phyloP scores from a whole-genome alignment of 108 stramenopile species.

The Nitzschia palea region DNA sequence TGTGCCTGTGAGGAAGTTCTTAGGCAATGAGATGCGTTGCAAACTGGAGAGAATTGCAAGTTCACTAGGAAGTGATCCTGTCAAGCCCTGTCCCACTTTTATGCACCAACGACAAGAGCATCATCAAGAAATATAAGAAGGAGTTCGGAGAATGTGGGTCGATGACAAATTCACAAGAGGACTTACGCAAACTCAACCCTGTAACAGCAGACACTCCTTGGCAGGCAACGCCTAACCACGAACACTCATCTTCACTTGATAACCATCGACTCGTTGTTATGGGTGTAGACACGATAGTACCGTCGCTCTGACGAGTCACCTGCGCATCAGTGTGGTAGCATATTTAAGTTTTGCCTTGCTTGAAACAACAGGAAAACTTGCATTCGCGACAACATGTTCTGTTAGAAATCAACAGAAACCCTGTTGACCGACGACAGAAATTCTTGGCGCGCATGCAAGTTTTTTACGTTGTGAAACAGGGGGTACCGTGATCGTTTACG shows the following conservation, averaged over 20 bases:
- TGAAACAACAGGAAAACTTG: too few relatives aligned
- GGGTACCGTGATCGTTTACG: conserved; percentile 7
- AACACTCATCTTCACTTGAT: conserved; percentile 27
- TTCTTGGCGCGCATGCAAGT: conserved; percentile 39
- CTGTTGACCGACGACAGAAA: too few relatives aligned
- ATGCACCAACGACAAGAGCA: background rate
- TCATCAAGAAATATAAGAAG: background rate
- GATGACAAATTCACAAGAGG: background rate
- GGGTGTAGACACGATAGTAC: too few relatives aligned
- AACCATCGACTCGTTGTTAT: too few relatives aligned
- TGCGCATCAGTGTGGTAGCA: too few relatives aligned
- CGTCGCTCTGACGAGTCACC: too few relatives aligned
- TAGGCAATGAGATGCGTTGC: conserved; percentile 18
- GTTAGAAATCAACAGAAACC: conserved; percentile 39
- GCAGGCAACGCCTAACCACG: conserved; percentile 37
- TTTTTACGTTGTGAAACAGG: conserved; percentile 35
- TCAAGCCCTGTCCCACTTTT: conserved; percentile 21
- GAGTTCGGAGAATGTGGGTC: too few relatives aligned
- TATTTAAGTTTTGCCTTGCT: too few relatives aligned
- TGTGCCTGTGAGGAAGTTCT: conserved; percentile 34
- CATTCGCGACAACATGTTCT: too few relatives aligned
- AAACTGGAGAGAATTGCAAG: conserved; percentile 29
- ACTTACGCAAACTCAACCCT: conserved; percentile 32
- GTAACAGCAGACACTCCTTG: conserved; percentile 7
- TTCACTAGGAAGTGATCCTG: conserved; percentile 41